Evolutionary conservation across 2,329 filamentous ascomycete genomes (phyloP), one percentile per base, ranked within the genome.

Genomic region (Colletotrichum chrysophilum): DNA sequence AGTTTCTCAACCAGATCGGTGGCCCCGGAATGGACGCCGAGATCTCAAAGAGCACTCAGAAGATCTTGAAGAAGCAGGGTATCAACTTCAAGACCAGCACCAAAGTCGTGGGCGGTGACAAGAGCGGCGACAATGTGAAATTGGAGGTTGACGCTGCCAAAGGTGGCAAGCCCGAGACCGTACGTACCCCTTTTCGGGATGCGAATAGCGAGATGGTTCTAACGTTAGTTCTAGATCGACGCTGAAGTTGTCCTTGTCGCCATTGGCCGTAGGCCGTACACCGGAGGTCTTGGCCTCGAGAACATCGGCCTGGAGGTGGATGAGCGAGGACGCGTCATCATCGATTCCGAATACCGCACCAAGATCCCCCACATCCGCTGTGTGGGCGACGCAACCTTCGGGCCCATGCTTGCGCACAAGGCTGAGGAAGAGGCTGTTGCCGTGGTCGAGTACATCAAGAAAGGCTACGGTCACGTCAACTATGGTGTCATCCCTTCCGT

Each of bases 381-480:
- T 82, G 94, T 98, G 79, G 97, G 97, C 83, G 97, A 98, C 86
- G 95, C 93, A 83, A 99, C 97, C 62, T 99, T 99, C 85, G 97
- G 97, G 12, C 96, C 96, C 83, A 99, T 99, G 97, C 93, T 99
- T 82, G 97, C 97, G 70, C 97, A 99, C 92, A 99, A 99, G 92
- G 97, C 97, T 67, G 97, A 99, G 88, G 97, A 99, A 88, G 97
- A 99, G 88, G 97, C 92, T 76, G 96, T 98, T 78, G 97, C 97
- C 36, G 96, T 94, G 74, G 91, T 98, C 78, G 97, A 99, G 88
- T 98, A 96, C 90, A 97, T 99, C 87, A 96, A 95, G 89, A 98
- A 98, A 91, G 96, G 96, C 79, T 94, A 97, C 87, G 97, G 97
- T 75, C 97, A 99, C 87, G 97, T 99, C 88, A 99, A 99, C 93